A percentile compares a stretch with the other conserved stretches of the same genome.
phyloP scores from a whole-genome alignment of 1,139 yeast genomes.

The Geotrichum candidum region DNA sequence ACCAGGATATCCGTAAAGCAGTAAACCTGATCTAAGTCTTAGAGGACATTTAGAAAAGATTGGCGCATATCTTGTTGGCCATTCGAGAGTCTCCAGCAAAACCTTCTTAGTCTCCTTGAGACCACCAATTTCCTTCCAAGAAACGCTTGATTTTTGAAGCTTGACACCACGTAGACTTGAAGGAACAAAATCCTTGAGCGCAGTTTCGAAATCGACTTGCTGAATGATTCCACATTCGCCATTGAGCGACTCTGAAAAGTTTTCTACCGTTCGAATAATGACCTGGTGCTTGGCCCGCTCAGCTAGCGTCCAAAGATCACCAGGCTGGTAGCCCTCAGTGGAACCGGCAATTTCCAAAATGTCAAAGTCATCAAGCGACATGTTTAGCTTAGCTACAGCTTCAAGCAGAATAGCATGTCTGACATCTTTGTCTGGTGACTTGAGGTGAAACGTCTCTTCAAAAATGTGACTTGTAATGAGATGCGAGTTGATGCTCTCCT shows the following conservation, averaged over 20 bases:
- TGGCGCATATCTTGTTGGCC: slow-evolving; percentile 97
- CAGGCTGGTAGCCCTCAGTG: slow-evolving; percentile 86
- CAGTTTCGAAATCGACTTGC: slow-evolving; percentile 45
- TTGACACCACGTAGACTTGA: slow-evolving; percentile 82
- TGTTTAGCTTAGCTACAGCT: slow-evolving; percentile 37
- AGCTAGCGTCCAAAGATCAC: slow-evolving; percentile 64
- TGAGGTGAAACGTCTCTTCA: slow-evolving; percentile 55
- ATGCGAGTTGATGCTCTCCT: slow-evolving; percentile 57
- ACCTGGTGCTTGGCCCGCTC: slow-evolving; percentile 66
- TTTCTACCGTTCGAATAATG: slow-evolving; percentile 23
- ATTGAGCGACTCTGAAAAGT: slow-evolving; percentile 12
- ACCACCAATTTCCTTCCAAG: slow-evolving; percentile 91
- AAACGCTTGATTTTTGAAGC: slow-evolving; percentile 65
- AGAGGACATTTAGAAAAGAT: slow-evolving; percentile 84
- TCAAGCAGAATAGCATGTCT: slow-evolving; percentile 49
- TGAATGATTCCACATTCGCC: slow-evolving; percentile 7
- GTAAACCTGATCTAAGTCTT: slow-evolving; percentile 79
- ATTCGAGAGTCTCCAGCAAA: slow-evolving; percentile 80
- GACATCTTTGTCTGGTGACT: slow-evolving; percentile 64
- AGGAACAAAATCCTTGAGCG: slow-evolving; percentile 67
- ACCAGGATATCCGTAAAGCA: slow-evolving; percentile 94
- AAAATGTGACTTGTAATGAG: slow-evolving; percentile 65
- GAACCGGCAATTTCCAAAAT: slow-evolving; percentile 64
- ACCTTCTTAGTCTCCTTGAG: slow-evolving; percentile 67
- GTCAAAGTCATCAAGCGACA: slow-evolving; percentile 44